These are phyloP conservation scores for Casaregolazyma suthepensis DNA, from an alignment of 1,139 yeast species.

Conservation along the genomic window DNA sequence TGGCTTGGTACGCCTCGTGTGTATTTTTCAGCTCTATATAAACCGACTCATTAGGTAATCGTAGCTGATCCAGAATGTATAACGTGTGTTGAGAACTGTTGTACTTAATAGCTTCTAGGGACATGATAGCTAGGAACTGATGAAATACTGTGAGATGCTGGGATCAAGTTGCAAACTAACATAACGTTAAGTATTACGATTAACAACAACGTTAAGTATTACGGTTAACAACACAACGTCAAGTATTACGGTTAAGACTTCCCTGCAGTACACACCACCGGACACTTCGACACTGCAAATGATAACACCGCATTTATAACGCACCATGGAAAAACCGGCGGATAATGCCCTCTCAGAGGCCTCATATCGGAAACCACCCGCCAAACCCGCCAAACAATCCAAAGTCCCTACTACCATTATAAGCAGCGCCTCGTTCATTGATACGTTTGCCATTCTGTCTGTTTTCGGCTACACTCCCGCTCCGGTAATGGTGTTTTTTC, in stretches of 20 bases:
- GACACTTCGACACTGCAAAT: neutral
- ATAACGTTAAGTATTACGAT: too few relatives aligned
- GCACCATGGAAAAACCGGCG: neutral
- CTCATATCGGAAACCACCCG: neutral
- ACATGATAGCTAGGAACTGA: too few relatives aligned
- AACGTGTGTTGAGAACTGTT: slow-evolving; percentile 44
- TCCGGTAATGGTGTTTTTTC: slow-evolving; percentile 25
- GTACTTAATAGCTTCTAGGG: slow-evolving; percentile 59
- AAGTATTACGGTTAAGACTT: too few relatives aligned
- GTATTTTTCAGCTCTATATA: slow-evolving; percentile 57
- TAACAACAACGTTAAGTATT: too few relatives aligned
- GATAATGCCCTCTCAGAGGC: neutral
- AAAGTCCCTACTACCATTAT: slow-evolving; percentile 21
- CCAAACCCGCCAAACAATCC: slow-evolving; percentile 9
- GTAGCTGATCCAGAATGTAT: slow-evolving; percentile 70
- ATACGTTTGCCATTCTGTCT: slow-evolving; percentile 29
- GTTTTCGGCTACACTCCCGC: slow-evolving; percentile 28
- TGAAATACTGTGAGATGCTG: neutral
- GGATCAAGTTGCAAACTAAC: neutral
- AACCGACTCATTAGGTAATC: slow-evolving; percentile 70
- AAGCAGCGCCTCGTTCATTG: slow-evolving; percentile 28
- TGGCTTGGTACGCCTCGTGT: slow-evolving; percentile 73
- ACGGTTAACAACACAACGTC: too few relatives aligned
- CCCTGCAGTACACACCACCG: too few relatives aligned
- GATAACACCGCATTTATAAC: neutral